Evolutionary conservation across 2,329 filamentous ascomycete genomes (phyloP).

Genomic region (Fusarium austroafricanum): DNA sequence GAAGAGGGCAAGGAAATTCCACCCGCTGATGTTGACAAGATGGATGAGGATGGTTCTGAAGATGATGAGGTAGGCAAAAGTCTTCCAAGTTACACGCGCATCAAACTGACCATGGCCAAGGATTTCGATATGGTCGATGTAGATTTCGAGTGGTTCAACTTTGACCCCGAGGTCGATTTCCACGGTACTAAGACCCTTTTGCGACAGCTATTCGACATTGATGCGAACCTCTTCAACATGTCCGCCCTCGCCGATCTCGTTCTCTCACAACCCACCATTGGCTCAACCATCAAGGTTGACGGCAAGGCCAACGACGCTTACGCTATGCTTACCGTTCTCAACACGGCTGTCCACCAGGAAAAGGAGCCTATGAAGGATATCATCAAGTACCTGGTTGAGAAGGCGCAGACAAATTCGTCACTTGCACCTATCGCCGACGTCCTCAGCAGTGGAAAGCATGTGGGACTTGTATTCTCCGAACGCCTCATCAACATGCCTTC

Average conservation of each 20-base stretch:
- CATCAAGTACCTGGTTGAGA: slow-evolving; percentile 74
- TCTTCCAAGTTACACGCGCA: slow-evolving; percentile 19
- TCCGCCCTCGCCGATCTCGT: slow-evolving; percentile 89
- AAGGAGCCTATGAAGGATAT: slow-evolving; percentile 79
- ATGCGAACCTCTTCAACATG: slow-evolving; percentile 86
- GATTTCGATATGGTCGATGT: slow-evolving; percentile 93
- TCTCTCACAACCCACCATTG: slow-evolving; percentile 85
- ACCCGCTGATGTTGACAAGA: slow-evolving; percentile 57
- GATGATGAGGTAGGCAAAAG: slow-evolving; percentile 62
- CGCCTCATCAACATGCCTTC: slow-evolving; percentile 96
- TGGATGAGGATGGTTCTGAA: slow-evolving; percentile 65
- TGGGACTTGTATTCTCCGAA: slow-evolving; percentile 91
- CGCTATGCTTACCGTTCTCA: slow-evolving; percentile 89
- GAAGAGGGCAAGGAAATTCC: slow-evolving; percentile 60
- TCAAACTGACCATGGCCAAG: slow-evolving; percentile 57
- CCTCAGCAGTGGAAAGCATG: slow-evolving; percentile 66
- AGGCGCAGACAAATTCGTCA: slow-evolving; percentile 64
- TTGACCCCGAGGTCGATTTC: slow-evolving; percentile 88
- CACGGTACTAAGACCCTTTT: slow-evolving; percentile 92
- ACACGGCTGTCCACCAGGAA: slow-evolving; percentile 81
- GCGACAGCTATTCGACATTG: slow-evolving; percentile 91
- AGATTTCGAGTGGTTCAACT: slow-evolving; percentile 99
- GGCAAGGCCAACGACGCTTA: slow-evolving; percentile 93
- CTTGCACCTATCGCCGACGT: slow-evolving; percentile 69
- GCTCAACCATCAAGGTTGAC: slow-evolving; percentile 97